These are phyloP conservation scores for Yamadazyma oceani DNA, from an alignment of 1,139 yeast genomes.

Conservation along the genomic window DNA sequence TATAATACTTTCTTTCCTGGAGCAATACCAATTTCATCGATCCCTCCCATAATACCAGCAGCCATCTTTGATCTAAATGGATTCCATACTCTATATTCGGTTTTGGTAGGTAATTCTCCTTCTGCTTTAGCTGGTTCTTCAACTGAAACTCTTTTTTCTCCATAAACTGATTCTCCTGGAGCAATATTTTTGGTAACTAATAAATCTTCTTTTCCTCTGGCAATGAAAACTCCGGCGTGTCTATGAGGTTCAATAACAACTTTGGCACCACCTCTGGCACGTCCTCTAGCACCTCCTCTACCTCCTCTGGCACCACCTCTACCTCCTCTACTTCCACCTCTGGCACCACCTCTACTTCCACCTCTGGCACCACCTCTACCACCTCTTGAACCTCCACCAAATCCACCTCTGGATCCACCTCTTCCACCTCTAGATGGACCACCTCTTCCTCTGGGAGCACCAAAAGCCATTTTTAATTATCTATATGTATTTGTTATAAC, in stretches of 20 bases:
- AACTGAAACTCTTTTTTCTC: constrained; percentile 92
- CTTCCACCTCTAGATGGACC: constrained; percentile 34
- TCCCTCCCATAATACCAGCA: constrained; percentile 99
- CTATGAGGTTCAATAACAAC: constrained; percentile 98
- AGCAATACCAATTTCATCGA: constrained; percentile 93
- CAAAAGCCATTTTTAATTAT: constrained; percentile 25
- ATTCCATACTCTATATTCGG: constrained; percentile 99
- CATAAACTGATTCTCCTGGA: constrained; percentile 98
- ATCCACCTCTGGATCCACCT: constrained; percentile 55
- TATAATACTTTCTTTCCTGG: constrained; percentile 98
- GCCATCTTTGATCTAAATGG: constrained; percentile 99
- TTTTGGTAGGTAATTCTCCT: constrained; percentile 87
- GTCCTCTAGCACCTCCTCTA: constrained; percentile 76
- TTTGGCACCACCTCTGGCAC: constrained; percentile 84
- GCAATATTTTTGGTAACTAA: constrained; percentile 95
- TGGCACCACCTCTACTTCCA: constrained; percentile 34
- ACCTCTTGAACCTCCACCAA: constrained; percentile 41
- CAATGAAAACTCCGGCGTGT: constrained; percentile 97
- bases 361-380: constrained; percentile 36
- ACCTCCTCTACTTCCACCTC: constrained; percentile 42
- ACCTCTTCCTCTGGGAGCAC: constrained; percentile 51
- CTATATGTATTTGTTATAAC: constrained; percentile 2
- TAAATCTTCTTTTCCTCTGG: constrained; percentile 99
- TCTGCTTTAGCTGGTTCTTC: constrained; percentile 91
- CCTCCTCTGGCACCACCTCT: constrained; percentile 63